Evolutionary conservation across 306 rosid species (phyloP).

Genomic region (Cucumis cinereus): DNA sequence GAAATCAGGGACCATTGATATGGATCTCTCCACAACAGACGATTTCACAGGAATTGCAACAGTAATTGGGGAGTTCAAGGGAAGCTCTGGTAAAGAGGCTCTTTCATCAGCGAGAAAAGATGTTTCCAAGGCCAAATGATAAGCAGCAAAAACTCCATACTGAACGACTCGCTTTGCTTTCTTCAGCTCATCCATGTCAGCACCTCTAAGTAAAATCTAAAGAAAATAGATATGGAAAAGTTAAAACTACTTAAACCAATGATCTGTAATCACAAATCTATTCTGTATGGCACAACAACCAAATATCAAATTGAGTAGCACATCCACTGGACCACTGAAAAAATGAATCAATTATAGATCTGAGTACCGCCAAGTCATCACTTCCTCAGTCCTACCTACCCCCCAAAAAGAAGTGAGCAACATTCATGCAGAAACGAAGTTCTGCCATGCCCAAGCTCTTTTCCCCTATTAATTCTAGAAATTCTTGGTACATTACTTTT

Average conservation of each 20-base stretch:
- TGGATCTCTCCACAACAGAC: constrained; percentile 60
- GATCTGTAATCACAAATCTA: background rate
- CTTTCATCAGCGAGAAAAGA: constrained; percentile 99
- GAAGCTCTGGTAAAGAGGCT: constrained; percentile 83
- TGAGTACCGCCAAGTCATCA: background rate
- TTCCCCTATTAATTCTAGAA: background rate
- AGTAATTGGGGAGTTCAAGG: constrained; percentile 51
- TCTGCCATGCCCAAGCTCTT: background rate
- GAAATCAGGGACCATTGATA: constrained; percentile 77
- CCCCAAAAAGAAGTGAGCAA: background rate
- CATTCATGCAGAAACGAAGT: background rate
- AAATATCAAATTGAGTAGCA: background rate
- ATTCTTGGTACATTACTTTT: background rate
- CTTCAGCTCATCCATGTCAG: constrained; percentile 76
- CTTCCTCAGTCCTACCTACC: background rate
- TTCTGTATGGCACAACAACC: background rate
- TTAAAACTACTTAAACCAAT: background rate
- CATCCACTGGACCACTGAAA: background rate
- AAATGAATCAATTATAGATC: background rate
- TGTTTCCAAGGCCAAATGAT: constrained; percentile 96
- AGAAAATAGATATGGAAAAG: constrained; percentile 13
- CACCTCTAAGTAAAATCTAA: constrained; percentile 90
- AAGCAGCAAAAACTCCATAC: constrained; percentile 95
- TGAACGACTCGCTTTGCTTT: constrained; percentile 90
- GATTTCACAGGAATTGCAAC: constrained; percentile 71